Evolutionary conservation across 2,329 filamentous ascomycete species (phyloP).

Genomic region (Scolecobasidium constrictum): DNA sequence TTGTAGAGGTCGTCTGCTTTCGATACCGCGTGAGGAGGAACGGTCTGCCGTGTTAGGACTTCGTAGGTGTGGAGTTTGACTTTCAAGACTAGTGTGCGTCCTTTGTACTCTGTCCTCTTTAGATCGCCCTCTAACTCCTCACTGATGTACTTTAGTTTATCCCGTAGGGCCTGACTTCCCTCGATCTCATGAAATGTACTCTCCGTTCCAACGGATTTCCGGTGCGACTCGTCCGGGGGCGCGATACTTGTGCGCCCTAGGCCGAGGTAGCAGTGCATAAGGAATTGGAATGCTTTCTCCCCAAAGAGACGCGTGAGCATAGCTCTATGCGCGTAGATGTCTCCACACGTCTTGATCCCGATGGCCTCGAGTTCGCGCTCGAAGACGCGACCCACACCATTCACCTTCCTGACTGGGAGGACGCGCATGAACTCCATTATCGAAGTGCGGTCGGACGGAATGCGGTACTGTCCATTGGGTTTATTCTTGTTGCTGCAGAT

Average conservation of each 20-base stretch:
- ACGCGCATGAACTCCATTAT: constrained; percentile 81
- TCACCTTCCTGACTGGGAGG: constrained; percentile 80
- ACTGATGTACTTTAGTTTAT: constrained; percentile 70
- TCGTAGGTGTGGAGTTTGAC: constrained; percentile 93
- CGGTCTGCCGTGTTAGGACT: constrained; percentile 72
- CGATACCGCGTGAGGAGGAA: constrained; percentile 54
- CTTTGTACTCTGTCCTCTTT: constrained; percentile 68
- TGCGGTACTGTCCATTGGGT: constrained; percentile 79
- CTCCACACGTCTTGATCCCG: constrained; percentile 77
- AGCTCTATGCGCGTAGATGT: constrained; percentile 68
- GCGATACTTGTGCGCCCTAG: constrained; percentile 76
- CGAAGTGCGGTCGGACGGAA: constrained; percentile 58
- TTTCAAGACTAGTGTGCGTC: constrained; percentile 83
- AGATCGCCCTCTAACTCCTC: constrained; percentile 83
- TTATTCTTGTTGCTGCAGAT: constrained; percentile 95
- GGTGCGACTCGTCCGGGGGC: constrained; percentile 78
- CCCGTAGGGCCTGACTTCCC: constrained; percentile 54
- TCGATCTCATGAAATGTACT: constrained; percentile 78
- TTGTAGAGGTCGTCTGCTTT: constrained; percentile 74
- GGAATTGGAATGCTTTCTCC: constrained; percentile 79
- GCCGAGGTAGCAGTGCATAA: constrained; percentile 75
- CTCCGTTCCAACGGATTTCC: constrained; percentile 91
- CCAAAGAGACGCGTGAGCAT: constrained; percentile 72
- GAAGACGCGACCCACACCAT: constrained; percentile 87
- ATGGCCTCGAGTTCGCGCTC: constrained; percentile 84